A percentile compares a stretch with the other conserved stretches of the same genome.
Conservation (phyloP, 768 basidiomycete species). For the Lyophyllum decastes region DNA sequence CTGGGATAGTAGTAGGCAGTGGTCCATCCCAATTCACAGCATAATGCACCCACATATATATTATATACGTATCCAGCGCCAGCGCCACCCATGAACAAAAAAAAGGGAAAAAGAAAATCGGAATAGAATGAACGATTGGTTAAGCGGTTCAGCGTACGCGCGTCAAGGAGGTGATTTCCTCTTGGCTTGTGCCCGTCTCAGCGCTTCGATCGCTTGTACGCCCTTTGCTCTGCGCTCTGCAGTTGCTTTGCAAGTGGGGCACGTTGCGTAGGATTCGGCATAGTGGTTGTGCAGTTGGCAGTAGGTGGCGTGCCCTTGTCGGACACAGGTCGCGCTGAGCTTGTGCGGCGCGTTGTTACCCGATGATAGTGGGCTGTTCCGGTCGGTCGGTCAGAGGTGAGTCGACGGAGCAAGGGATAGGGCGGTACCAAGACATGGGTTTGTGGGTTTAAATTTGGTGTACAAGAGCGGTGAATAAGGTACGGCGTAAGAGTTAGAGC, state of each 20-base stretch:
- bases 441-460: too few relatives aligned
- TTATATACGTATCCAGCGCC: too few relatives aligned
- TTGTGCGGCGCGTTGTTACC: not conserved
- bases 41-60: not conserved
- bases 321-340: not conserved
- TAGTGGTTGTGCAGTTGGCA: not conserved
- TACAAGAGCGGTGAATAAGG: too few relatives aligned
- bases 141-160: too few relatives aligned
- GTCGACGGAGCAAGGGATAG: not conserved
- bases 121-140: too few relatives aligned
- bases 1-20: not conserved
- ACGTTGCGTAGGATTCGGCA: not conserved
- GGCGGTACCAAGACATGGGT: not conserved
- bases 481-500: not conserved
- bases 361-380: not conserved
- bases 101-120: too few relatives aligned
- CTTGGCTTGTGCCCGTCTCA: not conserved
- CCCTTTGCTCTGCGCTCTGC: not conserved
- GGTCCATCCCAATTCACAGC: not conserved
- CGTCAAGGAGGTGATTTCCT: not conserved
- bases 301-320: not conserved
- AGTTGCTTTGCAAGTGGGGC: not conserved
- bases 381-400: not conserved
- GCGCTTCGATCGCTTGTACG: not conserved
- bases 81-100: too few relatives aligned